phyloP scores from a whole-genome alignment of 2,329 filamentous ascomycete genomes.

The Colletotrichum sp. region DNA sequence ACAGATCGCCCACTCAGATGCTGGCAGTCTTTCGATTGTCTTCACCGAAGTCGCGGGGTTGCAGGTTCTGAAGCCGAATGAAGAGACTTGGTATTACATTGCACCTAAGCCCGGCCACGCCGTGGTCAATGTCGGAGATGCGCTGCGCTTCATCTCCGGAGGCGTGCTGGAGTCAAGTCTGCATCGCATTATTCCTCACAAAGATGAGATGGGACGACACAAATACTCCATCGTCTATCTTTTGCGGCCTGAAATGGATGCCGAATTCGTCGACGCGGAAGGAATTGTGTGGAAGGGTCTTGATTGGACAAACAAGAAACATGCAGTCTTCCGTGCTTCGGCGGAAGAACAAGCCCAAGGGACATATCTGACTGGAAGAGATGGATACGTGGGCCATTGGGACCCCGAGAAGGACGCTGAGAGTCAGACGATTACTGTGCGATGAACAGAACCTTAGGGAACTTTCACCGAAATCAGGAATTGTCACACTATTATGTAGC shows the following conservation, averaged over 20 bases:
- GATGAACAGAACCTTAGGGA: neutral
- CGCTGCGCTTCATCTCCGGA: constrained; percentile 19
- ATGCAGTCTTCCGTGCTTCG: constrained; percentile 19
- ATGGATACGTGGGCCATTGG: constrained; percentile 4
- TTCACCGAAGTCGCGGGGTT: constrained; percentile 22
- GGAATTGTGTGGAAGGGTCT: constrained; percentile 19
- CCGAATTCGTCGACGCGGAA: constrained; percentile 19
- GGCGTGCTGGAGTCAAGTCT: constrained; percentile 19
- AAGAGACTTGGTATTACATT: constrained; percentile 22
- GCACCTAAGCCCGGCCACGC: constrained; percentile 16
- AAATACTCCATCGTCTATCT: constrained; percentile 25
- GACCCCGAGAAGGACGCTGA: neutral
- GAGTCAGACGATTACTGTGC: neutral
- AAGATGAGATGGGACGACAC: constrained; percentile 17
- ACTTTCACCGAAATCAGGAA: neutral
- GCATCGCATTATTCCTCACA: constrained; percentile 23
- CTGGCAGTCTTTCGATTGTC: constrained; percentile 24
- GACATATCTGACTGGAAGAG: neutral
- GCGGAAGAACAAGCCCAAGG: neutral
- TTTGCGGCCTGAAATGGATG: constrained; percentile 24
- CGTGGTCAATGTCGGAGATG: constrained; percentile 17
- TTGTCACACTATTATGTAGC: neutral
- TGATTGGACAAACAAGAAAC: constrained; percentile 26
- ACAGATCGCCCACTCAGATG: constrained; percentile 23
- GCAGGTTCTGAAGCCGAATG: constrained; percentile 21